phyloP scores from a whole-genome alignment of 75 land plant genomes.

The Picea sitchensis region DNA sequence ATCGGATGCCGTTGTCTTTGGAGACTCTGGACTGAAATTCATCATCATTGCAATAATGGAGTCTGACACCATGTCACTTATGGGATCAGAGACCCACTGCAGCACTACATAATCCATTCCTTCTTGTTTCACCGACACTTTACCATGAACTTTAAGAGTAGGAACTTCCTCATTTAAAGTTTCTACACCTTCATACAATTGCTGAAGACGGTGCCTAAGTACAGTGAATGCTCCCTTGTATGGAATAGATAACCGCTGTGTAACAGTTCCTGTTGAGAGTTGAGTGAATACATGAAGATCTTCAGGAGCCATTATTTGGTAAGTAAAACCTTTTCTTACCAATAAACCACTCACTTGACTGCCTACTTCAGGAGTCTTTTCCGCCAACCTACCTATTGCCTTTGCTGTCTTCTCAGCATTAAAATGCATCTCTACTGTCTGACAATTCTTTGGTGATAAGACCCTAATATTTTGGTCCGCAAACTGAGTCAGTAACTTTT shows the following conservation, averaged over 20 bases:
- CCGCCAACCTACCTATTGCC: slow-evolving; percentile 86
- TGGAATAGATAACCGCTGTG: slow-evolving; percentile 87
- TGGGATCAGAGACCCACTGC: slow-evolving; percentile 92
- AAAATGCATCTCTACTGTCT: slow-evolving; percentile 94
- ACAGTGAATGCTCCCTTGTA: slow-evolving; percentile 84
- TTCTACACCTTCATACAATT: slow-evolving; percentile 93
- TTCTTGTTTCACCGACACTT: slow-evolving; percentile 78
- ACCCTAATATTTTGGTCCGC: slow-evolving; percentile 84
- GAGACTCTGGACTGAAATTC: slow-evolving; percentile 71
- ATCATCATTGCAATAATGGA: slow-evolving; percentile 87
- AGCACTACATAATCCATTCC: slow-evolving; percentile 67
- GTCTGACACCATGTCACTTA: slow-evolving; percentile 97
- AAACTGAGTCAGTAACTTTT: slow-evolving; percentile 77
- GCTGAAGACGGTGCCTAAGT: slow-evolving; percentile 66
- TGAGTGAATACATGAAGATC: slow-evolving; percentile 91
- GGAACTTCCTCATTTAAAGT: slow-evolving; percentile 45
- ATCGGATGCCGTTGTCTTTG: slow-evolving; percentile 35
- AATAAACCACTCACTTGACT: slow-evolving; percentile 83
- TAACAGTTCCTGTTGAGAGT: slow-evolving; percentile 83
- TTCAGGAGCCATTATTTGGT: slow-evolving; percentile 98
- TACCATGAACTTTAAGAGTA: slow-evolving; percentile 67
- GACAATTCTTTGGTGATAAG: slow-evolving; percentile 91
- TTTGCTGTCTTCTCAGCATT: slow-evolving; percentile 95
- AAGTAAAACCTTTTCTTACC: slow-evolving; percentile 89
- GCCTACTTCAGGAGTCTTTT: slow-evolving; percentile 78